Conservation (phyloP, 768 basidiomycete genomes). For the Amanita muscaria region DNA sequence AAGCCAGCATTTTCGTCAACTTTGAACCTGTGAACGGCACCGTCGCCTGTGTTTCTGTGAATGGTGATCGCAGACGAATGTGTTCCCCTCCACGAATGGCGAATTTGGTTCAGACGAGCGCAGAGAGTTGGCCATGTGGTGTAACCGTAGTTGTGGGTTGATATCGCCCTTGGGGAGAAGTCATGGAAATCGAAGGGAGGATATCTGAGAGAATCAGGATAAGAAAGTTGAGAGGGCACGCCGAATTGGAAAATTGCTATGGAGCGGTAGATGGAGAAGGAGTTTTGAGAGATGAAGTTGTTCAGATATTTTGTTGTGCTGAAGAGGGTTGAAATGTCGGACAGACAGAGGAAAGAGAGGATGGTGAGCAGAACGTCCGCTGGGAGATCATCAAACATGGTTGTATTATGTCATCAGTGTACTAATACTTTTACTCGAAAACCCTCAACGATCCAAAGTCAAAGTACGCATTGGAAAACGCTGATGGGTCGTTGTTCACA, state of each 20-base stretch:
- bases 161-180: too few relatives aligned
- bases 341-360: constrained; percentile 41
- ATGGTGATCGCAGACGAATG: constrained; percentile 31
- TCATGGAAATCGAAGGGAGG: neutral
- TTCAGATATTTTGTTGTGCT: constrained; percentile 40
- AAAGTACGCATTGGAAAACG: constrained; percentile 64
- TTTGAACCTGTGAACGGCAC: constrained; percentile 63
- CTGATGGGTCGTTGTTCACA: constrained; percentile 56
- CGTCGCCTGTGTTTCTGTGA: constrained; percentile 27
- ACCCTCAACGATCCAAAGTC: constrained; percentile 51
- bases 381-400: too few relatives aligned
- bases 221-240: constrained; percentile 15
- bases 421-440: constrained; percentile 18
- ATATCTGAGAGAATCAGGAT: neutral
- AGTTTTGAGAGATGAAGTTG: constrained; percentile 37
- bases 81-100: constrained; percentile 47
- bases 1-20: constrained; percentile 56
- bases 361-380: constrained; percentile 47
- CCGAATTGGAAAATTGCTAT: constrained; percentile 47
- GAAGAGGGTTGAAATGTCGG: constrained; percentile 27
- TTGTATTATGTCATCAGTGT: too few relatives aligned
- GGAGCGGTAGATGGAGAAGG: constrained; percentile 45
- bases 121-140: neutral
- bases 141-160: neutral
- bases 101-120: constrained; percentile 32